Evolutionary conservation across 1,284 basidiomycete genomes (phyloP).

Genomic region (Ganoderma lingzhi): DNA sequence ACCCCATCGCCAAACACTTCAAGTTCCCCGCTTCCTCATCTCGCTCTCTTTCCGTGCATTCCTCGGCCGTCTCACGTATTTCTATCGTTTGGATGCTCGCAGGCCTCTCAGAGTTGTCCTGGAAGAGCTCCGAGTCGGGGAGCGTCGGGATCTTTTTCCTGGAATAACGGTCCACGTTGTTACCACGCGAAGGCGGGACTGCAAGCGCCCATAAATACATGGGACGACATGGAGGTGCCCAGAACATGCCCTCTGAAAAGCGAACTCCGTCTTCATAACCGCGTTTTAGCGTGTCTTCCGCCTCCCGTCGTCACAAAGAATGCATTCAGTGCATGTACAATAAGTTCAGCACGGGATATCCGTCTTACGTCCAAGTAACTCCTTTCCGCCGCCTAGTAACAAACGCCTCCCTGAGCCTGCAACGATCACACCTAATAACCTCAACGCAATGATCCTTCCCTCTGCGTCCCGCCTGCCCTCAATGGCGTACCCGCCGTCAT

Average conservation of each 20-base stretch:
- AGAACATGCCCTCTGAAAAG: not conserved
- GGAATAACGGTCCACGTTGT: not conserved
- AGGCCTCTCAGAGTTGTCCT: not conserved
- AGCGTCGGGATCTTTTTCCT: not conserved
- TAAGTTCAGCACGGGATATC: not conserved
- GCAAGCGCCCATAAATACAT: slow-evolving; percentile 6
- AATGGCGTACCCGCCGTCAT: too few relatives aligned
- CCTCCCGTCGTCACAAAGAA: too few relatives aligned
- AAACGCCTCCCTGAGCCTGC: too few relatives aligned
- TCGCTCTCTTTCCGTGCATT: not conserved
- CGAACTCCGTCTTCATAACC: not conserved
- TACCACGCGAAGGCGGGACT: not conserved
- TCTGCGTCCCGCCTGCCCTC: too few relatives aligned
- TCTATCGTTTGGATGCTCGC: not conserved
- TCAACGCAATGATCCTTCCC: too few relatives aligned
- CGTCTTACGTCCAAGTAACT: slow-evolving; percentile 1
- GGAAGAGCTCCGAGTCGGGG: not conserved
- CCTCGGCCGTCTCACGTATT: not conserved
- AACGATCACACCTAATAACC: too few relatives aligned
- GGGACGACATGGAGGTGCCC: slow-evolving; percentile 12
- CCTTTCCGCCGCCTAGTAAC: too few relatives aligned
- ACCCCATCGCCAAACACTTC: slow-evolving; percentile 10
- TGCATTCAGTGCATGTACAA: not conserved
- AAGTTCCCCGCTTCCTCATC: slow-evolving; percentile 13
- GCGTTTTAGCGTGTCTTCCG: not conserved